Conservation (phyloP, 345 rosid genomes). For the Hibiscus tridactylites region DNA sequence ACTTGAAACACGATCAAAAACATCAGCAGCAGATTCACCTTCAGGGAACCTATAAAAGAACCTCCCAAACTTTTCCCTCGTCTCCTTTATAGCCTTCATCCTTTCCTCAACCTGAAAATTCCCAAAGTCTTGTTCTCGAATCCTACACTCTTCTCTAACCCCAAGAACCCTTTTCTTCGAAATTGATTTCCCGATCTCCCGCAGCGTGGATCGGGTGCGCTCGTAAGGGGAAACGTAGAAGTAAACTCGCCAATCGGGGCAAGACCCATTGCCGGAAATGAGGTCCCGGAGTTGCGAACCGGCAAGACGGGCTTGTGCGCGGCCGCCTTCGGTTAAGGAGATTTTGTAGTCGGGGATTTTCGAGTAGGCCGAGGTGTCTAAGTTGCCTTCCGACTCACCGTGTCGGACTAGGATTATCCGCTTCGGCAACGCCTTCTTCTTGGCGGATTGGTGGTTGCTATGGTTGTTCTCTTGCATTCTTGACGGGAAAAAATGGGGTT, state of each 20-base stretch:
- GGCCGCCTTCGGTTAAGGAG: constrained; percentile 59
- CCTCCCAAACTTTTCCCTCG: constrained; percentile 68
- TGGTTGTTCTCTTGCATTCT: background rate
- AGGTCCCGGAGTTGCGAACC: constrained; percentile 46
- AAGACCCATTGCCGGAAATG: constrained; percentile 24
- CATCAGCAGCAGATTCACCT: constrained; percentile 98
- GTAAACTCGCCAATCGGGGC: constrained; percentile 56
- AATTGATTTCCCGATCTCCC: constrained; percentile 86
- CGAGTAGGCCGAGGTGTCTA: constrained; percentile 63
- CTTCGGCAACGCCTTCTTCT: constrained; percentile 44
- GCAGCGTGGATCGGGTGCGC: constrained; percentile 76
- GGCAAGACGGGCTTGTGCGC: constrained; percentile 51
- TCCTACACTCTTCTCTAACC: constrained; percentile 84
- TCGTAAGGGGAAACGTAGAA: constrained; percentile 94
- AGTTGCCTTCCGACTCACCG: constrained; percentile 92
- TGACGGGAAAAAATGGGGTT: background rate
- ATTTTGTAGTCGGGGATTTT: constrained; percentile 88
- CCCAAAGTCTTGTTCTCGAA: constrained; percentile 94
- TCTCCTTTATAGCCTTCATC: constrained; percentile 61
- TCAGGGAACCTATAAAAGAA: constrained; percentile 89
- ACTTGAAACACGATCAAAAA: constrained; percentile 95
- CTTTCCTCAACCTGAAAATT: constrained; percentile 87
- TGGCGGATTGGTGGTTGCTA: background rate
- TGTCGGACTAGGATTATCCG: constrained; percentile 91
- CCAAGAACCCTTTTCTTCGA: constrained; percentile 58